Conservation (phyloP, 305 asterid genomes). For the Solanum aculeatissimum region DNA sequence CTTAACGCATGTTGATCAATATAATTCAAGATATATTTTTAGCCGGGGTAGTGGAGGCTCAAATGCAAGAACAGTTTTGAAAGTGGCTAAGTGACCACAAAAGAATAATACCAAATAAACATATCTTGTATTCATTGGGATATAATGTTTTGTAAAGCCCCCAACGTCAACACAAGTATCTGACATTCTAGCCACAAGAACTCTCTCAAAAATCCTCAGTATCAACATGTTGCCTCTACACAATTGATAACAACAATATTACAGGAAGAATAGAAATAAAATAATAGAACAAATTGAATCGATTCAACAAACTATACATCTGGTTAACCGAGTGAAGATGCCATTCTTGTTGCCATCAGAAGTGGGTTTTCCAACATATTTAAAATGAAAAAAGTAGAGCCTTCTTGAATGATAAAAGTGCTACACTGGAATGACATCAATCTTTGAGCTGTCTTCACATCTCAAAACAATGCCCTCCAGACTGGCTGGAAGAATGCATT, state of each 20-base stretch:
- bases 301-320: constrained; percentile 41
- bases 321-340: constrained; percentile 5
- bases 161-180: too few species aligned
- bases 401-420: background rate
- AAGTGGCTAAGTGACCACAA: background rate
- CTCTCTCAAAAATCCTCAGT: constrained; percentile 13
- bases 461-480: constrained; percentile 62
- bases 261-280: background rate
- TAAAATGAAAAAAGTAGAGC: background rate
- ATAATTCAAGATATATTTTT: too few species aligned
- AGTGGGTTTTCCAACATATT: constrained; percentile 8
- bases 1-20: too few species aligned
- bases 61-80: background rate
- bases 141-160: background rate
- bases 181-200: background rate
- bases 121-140: background rate
- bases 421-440: constrained; percentile 68
- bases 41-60: background rate
- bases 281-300: background rate
- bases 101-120: constrained; percentile 19
- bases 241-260: constrained; percentile 25
- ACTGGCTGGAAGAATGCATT: constrained; percentile 66
- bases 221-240: constrained; percentile 18
- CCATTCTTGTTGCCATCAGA: background rate
- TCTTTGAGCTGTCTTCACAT: constrained; percentile 50